Evolutionary conservation across 106 monocot species (phyloP), one percentile per base, ranked within the genome.

Genomic region (Iris macrosiphon): DNA sequence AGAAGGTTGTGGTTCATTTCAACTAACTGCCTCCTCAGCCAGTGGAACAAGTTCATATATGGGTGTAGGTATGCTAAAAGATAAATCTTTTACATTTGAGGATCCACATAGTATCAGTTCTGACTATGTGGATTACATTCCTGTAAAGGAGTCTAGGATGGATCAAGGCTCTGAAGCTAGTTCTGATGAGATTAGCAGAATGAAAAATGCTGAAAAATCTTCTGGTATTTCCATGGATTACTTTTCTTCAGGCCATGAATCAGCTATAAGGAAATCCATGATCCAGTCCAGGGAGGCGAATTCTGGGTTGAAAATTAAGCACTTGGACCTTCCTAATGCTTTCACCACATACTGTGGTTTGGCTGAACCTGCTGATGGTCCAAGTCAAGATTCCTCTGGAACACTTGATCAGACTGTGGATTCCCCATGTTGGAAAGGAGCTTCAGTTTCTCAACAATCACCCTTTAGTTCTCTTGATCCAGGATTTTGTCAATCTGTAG

Each of bases 351-450:
- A 12, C 23, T 37, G 24, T 7, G 22, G 2, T 65, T 37, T 53
- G 39, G 39, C 23, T 28, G 30, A 63, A 22, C 60, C 40, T 49
- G 49, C 53, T 50, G 55, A 31, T 58, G 42, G 57, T 57, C 71
- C 45, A 51, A 16, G 48, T 3, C 50, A 50, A 55, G 59, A 13
- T 62, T 69, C 75, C 61, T 41, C 42, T 19, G 85, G 76, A 19
- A 12, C 50, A 43, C 61, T 35, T 62, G 85, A 85, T 70, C 69
- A 69, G 17, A 68, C 62, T 45, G 68, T 80, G 61, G 85, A 80
- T 59, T 85, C 85, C 23, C 85, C 85, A 53, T 85, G 85, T 59
- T 85, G 85, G 85, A 85, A 77, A 77, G 85, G 85, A 38, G 58
- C 73, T 41, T 47, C 80, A 21, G 20, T 42, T 10, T 57, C 66